These are phyloP conservation scores for Ricinus communis DNA, from an alignment of 345 rosid species.

Conservation along the genomic window DNA sequence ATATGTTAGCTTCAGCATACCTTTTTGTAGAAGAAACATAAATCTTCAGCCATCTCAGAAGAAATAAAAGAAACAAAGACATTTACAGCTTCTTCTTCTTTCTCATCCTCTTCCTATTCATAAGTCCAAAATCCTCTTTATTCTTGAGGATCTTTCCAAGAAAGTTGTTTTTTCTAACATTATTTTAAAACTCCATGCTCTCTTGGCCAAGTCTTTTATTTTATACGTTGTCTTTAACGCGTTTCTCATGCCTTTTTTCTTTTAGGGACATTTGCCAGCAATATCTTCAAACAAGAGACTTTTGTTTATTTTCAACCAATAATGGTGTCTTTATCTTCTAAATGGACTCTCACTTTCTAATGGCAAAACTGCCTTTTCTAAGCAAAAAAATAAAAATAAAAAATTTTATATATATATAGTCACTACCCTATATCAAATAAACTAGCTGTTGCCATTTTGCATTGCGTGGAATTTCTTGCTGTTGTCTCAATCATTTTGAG, in stretches of 20 bases:
- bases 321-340: not conserved
- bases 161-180: conserved; percentile 1
- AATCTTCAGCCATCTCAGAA: conserved; percentile 2
- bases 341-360: too few species aligned
- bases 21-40: conserved; percentile 1
- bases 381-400: too few species aligned
- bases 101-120: not conserved
- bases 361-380: too few species aligned
- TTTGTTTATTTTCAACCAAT: not conserved
- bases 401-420: too few species aligned
- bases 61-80: not conserved
- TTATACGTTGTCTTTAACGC: not conserved
- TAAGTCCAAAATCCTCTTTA: too few species aligned
- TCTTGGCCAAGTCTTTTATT: not conserved
- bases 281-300: not conserved
- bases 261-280: not conserved
- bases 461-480: too few species aligned
- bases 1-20: not conserved
- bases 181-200: not conserved
- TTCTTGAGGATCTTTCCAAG: not conserved
- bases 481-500: too few species aligned
- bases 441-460: too few species aligned
- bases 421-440: too few species aligned
- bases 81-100: not conserved
- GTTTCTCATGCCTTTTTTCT: not conserved